phyloP scores from a whole-genome alignment of 495 filamentous ascomycete species.

The Xanthoparmelia taractica region DNA sequence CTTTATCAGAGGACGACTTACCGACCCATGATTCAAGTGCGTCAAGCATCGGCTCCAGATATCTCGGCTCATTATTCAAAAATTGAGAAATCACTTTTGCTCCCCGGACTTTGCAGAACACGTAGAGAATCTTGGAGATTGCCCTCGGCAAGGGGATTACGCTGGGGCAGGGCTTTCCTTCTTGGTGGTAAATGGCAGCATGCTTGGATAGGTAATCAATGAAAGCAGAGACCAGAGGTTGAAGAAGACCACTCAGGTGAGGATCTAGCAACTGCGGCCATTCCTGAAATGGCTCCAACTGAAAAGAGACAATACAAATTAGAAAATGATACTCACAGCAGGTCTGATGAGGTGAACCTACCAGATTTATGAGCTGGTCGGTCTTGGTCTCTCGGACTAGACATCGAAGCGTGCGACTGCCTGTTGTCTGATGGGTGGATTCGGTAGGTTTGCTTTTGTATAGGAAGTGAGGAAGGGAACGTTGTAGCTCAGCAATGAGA shows the following conservation, averaged over 20 bases:
- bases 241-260: slow-evolving; percentile 64
- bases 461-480: slow-evolving; percentile 46
- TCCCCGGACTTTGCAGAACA: slow-evolving; percentile 88
- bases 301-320: background rate
- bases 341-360: slow-evolving; percentile 3
- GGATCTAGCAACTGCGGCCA: slow-evolving; percentile 93
- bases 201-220: slow-evolving; percentile 53
- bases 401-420: slow-evolving; percentile 30
- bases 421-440: slow-evolving; percentile 29
- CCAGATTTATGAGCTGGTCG: slow-evolving; percentile 18
- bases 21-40: slow-evolving; percentile 51
- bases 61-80: slow-evolving; percentile 76
- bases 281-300: slow-evolving; percentile 92
- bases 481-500: slow-evolving; percentile 57
- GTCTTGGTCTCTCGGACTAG: slow-evolving; percentile 19
- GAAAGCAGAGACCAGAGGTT: slow-evolving; percentile 64
- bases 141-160: slow-evolving; percentile 56
- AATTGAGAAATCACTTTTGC: slow-evolving; percentile 87
- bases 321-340: background rate
- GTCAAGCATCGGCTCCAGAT: slow-evolving; percentile 68
- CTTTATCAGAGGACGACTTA: slow-evolving; percentile 11
- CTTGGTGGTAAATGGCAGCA: slow-evolving; percentile 25
- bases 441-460: slow-evolving; percentile 33
- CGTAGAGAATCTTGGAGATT: slow-evolving; percentile 73
- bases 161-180: slow-evolving; percentile 32